phyloP scores from a whole-genome alignment of 106 monocot genomes.

The Apostasia ramifera region DNA sequence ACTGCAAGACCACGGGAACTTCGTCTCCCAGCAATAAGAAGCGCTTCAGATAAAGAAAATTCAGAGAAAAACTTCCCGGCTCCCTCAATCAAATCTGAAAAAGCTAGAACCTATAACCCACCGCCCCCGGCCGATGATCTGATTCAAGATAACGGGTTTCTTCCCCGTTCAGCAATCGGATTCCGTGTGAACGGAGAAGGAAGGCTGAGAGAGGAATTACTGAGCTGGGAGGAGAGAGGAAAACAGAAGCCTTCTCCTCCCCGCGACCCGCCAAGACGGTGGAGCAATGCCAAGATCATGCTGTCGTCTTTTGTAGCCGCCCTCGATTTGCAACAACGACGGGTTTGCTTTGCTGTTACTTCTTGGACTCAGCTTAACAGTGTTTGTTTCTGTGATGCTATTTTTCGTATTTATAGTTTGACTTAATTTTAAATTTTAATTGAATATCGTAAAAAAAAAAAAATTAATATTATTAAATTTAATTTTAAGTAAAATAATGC shows the following conservation, averaged over 20 bases:
- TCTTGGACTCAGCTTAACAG: background rate
- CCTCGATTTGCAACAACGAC: slow-evolving; percentile 13
- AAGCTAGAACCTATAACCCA: background rate
- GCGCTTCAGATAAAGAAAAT: background rate
- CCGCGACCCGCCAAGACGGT: background rate
- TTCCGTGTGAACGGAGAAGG: slow-evolving; percentile 4
- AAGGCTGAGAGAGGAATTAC: background rate
- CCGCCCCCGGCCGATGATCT: background rate
- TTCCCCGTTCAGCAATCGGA: background rate
- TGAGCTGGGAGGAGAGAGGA: background rate
- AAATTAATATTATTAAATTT: no score
- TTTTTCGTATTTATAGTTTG: no score
- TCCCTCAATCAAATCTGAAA: background rate
- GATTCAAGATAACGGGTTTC: background rate
- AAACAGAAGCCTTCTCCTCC: background rate
- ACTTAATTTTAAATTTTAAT: no score
- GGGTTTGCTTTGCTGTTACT: slow-evolving; percentile 1
- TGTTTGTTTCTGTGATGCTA: no score
- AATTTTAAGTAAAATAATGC: no score
- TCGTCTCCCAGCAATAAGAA: background rate
- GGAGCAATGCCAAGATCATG: background rate
- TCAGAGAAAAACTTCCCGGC: background rate
- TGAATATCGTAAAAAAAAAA: no score
- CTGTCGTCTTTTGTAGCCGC: slow-evolving; percentile 5
- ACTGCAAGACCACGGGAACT: background rate